phyloP scores from a whole-genome alignment of 108 stramenopile genomes.

The Cyclotella cryptica region DNA sequence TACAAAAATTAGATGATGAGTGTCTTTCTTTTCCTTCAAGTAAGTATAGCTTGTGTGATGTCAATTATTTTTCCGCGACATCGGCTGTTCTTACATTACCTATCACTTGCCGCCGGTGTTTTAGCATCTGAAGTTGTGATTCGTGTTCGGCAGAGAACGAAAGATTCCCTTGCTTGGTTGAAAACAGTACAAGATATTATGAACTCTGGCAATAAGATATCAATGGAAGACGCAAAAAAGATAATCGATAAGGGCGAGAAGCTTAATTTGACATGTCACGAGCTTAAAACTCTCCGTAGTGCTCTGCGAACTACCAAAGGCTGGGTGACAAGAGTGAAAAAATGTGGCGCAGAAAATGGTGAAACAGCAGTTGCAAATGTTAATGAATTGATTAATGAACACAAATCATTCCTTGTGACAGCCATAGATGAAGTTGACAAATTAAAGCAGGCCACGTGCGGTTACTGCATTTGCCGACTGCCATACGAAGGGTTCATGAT shows the following conservation, averaged over 20 bases:
- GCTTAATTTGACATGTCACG: slow-evolving; percentile 61
- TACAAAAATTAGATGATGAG: slow-evolving; percentile 57
- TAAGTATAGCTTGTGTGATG: slow-evolving; percentile 38
- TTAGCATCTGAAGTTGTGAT: slow-evolving; percentile 67
- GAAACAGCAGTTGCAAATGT: slow-evolving; percentile 49
- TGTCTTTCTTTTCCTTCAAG: slow-evolving; percentile 66
- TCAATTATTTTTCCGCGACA: background rate
- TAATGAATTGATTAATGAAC: slow-evolving; percentile 68
- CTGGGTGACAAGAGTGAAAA: slow-evolving; percentile 70
- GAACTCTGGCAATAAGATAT: slow-evolving; percentile 55
- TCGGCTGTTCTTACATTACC: background rate
- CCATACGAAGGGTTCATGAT: slow-evolving; percentile 98
- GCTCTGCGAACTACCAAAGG: slow-evolving; percentile 57
- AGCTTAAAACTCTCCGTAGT: slow-evolving; percentile 59
- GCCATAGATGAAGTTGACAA: slow-evolving; percentile 71
- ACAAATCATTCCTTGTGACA: slow-evolving; percentile 65
- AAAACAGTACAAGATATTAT: slow-evolving; percentile 37
- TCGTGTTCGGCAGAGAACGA: slow-evolving; percentile 55
- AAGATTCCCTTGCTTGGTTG: slow-evolving; percentile 57
- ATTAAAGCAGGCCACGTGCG: slow-evolving; percentile 69
- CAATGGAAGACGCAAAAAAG: slow-evolving; percentile 63
- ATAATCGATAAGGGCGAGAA: slow-evolving; percentile 66
- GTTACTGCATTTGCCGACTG: slow-evolving; percentile 90
- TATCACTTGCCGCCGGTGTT: background rate
- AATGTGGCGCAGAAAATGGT: slow-evolving; percentile 51